Evolutionary conservation across 2,329 filamentous ascomycete species (phyloP).

Genomic region (Xylaria arbuscula): DNA sequence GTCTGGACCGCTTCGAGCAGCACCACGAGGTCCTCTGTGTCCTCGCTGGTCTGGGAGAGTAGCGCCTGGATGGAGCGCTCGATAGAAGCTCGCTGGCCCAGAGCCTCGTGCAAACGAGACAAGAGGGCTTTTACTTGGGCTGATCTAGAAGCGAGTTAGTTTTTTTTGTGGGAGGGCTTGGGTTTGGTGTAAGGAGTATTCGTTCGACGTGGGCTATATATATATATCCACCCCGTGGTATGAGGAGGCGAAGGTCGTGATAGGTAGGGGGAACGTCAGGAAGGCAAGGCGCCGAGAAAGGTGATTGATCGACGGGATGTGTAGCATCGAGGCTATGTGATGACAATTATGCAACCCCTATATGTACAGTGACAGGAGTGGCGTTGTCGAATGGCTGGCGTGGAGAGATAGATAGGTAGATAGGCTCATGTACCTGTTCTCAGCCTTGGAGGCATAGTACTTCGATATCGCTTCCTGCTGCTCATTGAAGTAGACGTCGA

Average conservation of each 20-base stretch:
- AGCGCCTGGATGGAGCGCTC: slow-evolving; percentile 31
- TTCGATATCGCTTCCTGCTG: slow-evolving; percentile 38
- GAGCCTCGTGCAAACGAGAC: slow-evolving; percentile 17
- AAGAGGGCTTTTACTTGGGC: slow-evolving; percentile 28
- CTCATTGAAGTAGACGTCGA: slow-evolving; percentile 28
- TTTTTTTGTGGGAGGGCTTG: background rate
- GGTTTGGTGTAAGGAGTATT: background rate
- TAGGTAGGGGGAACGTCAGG: background rate
- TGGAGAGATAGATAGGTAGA: background rate
- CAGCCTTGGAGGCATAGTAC: slow-evolving; percentile 35
- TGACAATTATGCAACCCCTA: background rate
- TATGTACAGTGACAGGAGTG: background rate
- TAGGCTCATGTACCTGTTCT: slow-evolving; percentile 39
- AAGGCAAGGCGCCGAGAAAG: background rate
- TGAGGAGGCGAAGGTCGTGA: background rate
- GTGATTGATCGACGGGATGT: background rate
- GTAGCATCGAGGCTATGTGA: background rate
- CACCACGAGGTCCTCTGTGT: slow-evolving; percentile 16
- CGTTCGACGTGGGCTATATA: background rate
- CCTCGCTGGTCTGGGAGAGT: slow-evolving; percentile 1
- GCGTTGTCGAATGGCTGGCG: background rate
- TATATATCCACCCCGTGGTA: background rate
- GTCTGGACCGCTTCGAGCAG: slow-evolving; percentile 26
- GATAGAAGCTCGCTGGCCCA: slow-evolving; percentile 28
- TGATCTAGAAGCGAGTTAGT: slow-evolving; percentile 20